Conservation (phyloP, 139 green algal genomes). For the Coccomyxa sp. region DNA sequence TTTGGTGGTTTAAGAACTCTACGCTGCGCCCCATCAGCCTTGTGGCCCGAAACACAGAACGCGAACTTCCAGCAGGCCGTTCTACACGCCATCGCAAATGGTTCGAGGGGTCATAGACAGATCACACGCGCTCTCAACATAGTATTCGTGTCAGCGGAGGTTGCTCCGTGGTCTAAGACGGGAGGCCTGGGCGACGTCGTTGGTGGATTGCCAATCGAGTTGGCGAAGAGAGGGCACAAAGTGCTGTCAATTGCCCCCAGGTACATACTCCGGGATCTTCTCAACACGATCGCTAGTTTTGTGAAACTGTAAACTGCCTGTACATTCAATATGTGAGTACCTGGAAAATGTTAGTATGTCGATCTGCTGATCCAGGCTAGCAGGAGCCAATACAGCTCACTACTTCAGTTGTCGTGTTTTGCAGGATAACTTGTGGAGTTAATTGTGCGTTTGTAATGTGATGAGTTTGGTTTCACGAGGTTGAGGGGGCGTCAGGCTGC, state of each 20-base stretch:
- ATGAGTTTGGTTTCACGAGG: not conserved
- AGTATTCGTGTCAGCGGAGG: constrained; percentile 40
- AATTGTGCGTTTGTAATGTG: not conserved
- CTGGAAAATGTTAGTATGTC: no score
- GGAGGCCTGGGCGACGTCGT: constrained; percentile 88
- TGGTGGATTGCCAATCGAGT: constrained; percentile 75
- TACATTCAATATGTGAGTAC: no score
- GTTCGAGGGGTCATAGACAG: no score
- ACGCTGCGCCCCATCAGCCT: no score
- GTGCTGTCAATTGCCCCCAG: constrained; percentile 92
- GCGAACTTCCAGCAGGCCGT: no score
- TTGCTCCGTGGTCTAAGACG: constrained; percentile 84
- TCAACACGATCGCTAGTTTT: not conserved
- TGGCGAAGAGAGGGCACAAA: constrained; percentile 88
- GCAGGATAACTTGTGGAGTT: no score
- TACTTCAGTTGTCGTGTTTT: no score
- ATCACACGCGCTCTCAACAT: constrained; percentile 23
- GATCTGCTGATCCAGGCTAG: no score
- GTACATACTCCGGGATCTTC: constrained; percentile 22
- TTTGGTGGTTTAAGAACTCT: no score
- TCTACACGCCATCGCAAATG: no score
- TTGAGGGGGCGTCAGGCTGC: not conserved
- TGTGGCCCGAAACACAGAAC: no score
- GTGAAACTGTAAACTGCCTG: not conserved
- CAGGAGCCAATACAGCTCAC: no score